Evolutionary conservation across 305 asterid genomes (phyloP).

Genomic region (Salvia sclarea): DNA sequence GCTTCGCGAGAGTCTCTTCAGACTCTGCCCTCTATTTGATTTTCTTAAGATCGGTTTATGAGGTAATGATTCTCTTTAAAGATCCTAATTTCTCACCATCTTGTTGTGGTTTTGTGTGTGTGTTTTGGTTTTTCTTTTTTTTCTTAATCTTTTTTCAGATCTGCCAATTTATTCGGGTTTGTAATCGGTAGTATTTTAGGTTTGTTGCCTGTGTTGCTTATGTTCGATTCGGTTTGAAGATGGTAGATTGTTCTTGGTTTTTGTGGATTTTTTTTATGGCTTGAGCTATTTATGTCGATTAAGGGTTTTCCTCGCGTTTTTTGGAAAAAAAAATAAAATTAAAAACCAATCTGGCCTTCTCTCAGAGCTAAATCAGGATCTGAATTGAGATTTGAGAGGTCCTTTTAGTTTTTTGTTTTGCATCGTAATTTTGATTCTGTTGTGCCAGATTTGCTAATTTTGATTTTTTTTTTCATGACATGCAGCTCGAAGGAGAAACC

Average conservation of each 20-base stretch:
- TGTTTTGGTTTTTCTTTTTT: background rate
- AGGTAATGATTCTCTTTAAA: constrained; percentile 38
- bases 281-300: constrained; percentile 14
- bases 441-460: constrained; percentile 28
- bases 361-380: constrained; percentile 26
- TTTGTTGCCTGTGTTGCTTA: background rate
- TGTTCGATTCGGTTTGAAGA: constrained; percentile 5
- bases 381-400: constrained; percentile 9
- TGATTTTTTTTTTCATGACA: constrained; percentile 9
- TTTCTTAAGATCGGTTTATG: constrained; percentile 53
- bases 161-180: constrained; percentile 30
- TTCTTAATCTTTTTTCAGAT: constrained; percentile 30
- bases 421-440: constrained; percentile 2
- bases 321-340: background rate
- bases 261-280: background rate
- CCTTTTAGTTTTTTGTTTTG: background rate
- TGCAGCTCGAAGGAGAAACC: constrained; percentile 99
- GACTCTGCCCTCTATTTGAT: constrained; percentile 49
- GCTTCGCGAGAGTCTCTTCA: constrained; percentile 41
- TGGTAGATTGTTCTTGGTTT: constrained; percentile 3
- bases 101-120: background rate
- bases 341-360: background rate
- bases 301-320: background rate
- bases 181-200: background rate
- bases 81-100: background rate